These are phyloP conservation scores for Berkeleyomyces rouxiae DNA, from an alignment of 2,329 filamentous ascomycete genomes.

Conservation along the genomic window DNA sequence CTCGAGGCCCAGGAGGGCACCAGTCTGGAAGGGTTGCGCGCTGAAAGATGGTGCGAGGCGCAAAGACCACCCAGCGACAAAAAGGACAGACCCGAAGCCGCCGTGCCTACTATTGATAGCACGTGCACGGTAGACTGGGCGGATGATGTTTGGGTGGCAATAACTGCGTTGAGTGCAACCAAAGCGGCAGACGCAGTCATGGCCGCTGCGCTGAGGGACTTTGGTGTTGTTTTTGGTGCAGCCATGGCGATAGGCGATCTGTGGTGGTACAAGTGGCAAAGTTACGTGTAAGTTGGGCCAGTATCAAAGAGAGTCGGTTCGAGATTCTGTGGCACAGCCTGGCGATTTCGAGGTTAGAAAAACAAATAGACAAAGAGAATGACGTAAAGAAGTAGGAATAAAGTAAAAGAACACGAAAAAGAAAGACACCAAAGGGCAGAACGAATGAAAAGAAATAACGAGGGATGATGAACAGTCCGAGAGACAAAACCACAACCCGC, in stretches of 20 bases:
- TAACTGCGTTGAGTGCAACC: conserved; percentile 6
- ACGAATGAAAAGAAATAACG: neutral
- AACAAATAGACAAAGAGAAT: neutral
- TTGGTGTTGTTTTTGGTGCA: conserved; percentile 3
- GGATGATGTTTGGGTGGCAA: conserved; percentile 8
- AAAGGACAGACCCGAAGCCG: conserved; percentile 8
- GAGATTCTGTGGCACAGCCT: neutral
- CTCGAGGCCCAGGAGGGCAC: conserved; percentile 1
- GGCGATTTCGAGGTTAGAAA: neutral
- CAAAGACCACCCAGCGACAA: conserved; percentile 5
- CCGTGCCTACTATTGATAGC: conserved; percentile 6
- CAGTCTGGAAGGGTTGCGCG: neutral
- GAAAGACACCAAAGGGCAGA: neutral
- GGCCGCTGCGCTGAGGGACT: conserved; percentile 7
- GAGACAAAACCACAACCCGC: no score
- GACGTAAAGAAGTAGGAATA: neutral
- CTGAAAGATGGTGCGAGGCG: neutral
- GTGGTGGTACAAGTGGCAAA: neutral
- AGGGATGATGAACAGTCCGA: neutral
- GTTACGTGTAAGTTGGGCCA: neutral
- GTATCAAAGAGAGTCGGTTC: neutral
- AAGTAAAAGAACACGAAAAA: neutral
- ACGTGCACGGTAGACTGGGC: conserved; percentile 9
- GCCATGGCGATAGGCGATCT: conserved; percentile 2
- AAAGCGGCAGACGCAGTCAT: conserved; percentile 6